phyloP scores from a whole-genome alignment of 2,329 filamentous ascomycete species.

The Hypoxylon sp. region DNA sequence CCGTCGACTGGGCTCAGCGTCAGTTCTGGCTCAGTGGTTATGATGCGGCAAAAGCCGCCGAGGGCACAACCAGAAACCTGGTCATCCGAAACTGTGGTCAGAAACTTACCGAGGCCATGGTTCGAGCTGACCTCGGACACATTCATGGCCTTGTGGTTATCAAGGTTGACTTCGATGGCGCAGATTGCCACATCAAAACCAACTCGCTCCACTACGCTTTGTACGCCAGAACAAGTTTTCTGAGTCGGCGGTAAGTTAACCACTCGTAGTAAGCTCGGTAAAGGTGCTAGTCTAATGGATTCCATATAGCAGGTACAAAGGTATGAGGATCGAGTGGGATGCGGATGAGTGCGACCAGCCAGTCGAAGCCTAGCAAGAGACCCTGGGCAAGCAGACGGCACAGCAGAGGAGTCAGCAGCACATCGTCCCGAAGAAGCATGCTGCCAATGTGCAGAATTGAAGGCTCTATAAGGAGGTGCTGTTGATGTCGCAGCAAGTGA shows the following conservation, averaged over 20 bases:
- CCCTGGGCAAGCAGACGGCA: neutral
- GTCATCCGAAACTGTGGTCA: conserved; percentile 71
- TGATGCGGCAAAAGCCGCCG: conserved; percentile 72
- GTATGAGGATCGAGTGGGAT: conserved; percentile 77
- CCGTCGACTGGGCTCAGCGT: conserved; percentile 76
- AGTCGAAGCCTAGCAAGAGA: conserved; percentile 55
- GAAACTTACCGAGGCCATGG: conserved; percentile 70
- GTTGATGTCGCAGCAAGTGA: too few relatives aligned
- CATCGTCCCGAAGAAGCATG: conserved; percentile 20
- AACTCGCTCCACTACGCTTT: conserved; percentile 83
- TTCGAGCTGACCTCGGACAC: conserved; percentile 82
- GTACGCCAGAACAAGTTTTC: conserved; percentile 83
- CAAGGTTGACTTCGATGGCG: conserved; percentile 68
- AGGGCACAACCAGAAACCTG: conserved; percentile 80
- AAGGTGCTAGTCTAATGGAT: conserved; percentile 48
- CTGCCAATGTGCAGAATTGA: conserved; percentile 43
- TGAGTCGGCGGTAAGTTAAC: conserved; percentile 66
- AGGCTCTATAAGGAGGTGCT: too few relatives aligned
- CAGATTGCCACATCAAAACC: conserved; percentile 76
- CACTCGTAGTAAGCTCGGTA: neutral
- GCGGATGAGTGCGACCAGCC: conserved; percentile 78
- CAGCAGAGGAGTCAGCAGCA: neutral
- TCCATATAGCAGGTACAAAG: conserved; percentile 71
- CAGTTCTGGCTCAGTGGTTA: conserved; percentile 76
- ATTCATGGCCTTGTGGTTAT: conserved; percentile 84